Evolutionary conservation across 2,329 filamentous ascomycete genomes (phyloP).

Genomic region (Microdochium bolleyi): DNA sequence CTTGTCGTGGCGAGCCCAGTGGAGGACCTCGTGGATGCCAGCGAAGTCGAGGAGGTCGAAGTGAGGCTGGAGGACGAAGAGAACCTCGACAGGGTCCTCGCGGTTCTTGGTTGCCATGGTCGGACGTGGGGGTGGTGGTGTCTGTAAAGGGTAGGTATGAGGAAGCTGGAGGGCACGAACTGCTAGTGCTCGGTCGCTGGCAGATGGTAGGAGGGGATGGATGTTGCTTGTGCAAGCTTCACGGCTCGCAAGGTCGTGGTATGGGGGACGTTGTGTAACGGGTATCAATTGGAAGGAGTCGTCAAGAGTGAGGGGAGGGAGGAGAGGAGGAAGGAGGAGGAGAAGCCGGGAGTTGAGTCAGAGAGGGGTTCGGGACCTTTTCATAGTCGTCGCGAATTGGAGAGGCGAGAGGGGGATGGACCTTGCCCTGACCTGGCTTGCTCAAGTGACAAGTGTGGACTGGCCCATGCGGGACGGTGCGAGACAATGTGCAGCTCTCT

Average conservation of each 20-base stretch:
- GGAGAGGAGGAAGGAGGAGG: conserved; percentile 7
- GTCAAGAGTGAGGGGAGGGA: conserved; percentile 1
- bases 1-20: conserved; percentile 41
- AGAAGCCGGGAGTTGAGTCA: conserved; percentile 6
- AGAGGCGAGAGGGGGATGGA: neutral
- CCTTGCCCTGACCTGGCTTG: neutral
- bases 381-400: neutral
- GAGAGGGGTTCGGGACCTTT: conserved; percentile 4
- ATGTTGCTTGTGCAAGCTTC: neutral
- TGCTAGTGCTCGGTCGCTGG: neutral
- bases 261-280: neutral
- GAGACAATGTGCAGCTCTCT: neutral
- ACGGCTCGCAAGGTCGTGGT: neutral
- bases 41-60: conserved; percentile 53
- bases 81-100: conserved; percentile 52
- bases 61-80: conserved; percentile 52
- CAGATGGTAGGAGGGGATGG: neutral
- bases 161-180: neutral
- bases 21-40: conserved; percentile 44
- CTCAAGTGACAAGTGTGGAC: neutral
- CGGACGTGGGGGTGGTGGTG: neutral
- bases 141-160: neutral
- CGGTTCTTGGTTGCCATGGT: conserved; percentile 44
- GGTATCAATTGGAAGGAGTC: neutral
- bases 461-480: neutral